phyloP scores from a whole-genome alignment of 2,329 filamentous ascomycete genomes.

The Dactylonectria macrodidyma region DNA sequence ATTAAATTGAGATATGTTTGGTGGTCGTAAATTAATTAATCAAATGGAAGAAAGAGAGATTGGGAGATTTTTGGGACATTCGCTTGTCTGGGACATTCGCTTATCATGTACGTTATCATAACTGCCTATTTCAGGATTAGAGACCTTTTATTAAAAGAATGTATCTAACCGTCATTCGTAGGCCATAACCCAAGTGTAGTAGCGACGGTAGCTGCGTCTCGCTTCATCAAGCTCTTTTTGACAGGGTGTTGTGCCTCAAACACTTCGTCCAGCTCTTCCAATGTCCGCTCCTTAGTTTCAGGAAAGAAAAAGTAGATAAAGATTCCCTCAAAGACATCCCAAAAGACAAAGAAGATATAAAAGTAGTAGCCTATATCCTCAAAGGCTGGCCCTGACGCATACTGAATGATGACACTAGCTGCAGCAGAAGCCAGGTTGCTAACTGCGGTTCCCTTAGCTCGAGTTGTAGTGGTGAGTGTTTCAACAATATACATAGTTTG shows the following conservation, averaged over 20 bases:
- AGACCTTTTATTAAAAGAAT: too few species aligned
- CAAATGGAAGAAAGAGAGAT: too few species aligned
- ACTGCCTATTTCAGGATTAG: too few species aligned
- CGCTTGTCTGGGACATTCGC: too few species aligned
- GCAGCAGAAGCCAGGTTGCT: neutral
- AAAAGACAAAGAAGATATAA: slow-evolving; percentile 55
- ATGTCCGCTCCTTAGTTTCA: slow-evolving; percentile 47
- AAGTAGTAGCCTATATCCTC: slow-evolving; percentile 54
- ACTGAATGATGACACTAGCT: slow-evolving; percentile 3
- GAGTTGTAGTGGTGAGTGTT: slow-evolving; percentile 9
- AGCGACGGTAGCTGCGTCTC: too few species aligned
- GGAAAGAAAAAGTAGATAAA: slow-evolving; percentile 55
- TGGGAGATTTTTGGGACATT: too few species aligned
- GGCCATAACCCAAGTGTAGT: too few species aligned
- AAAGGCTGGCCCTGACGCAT: slow-evolving; percentile 10
- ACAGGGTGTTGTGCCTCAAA: slow-evolving; percentile 44
- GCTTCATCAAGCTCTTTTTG: slow-evolving; percentile 19
- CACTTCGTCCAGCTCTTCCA: slow-evolving; percentile 48
- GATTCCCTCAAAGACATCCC: slow-evolving; percentile 43
- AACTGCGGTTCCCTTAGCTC: slow-evolving; percentile 20
- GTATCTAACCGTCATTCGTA: too few species aligned
- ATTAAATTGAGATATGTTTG: too few species aligned
- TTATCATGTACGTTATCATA: too few species aligned
- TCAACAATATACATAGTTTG: slow-evolving; percentile 13
- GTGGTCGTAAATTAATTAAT: too few species aligned